Base-by-base conservation (phyloP, 116 monocot genomes). In the Dioscorea cayenensis region DNA sequence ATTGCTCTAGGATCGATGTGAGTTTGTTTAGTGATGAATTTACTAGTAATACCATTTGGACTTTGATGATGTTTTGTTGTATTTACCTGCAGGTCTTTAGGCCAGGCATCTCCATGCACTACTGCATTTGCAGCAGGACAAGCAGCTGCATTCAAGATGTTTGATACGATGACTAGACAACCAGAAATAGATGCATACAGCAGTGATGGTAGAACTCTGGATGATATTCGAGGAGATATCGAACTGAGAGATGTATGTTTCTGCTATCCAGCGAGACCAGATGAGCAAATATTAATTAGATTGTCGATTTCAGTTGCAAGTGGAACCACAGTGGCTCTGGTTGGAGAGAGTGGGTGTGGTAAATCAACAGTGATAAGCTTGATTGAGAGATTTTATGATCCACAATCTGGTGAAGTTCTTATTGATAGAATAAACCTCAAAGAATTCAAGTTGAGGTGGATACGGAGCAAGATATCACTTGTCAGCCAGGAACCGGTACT, bases 291-390 rank as follows among this genome's bases (percentile, higher is more conserved):
- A 35, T 86, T 92, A 36, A 38, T 38, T 27, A 82, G 84, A 2
- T 86, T 92, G 38, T 92, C 86, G 35, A 55, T 89, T 4, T 64
- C 28, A 22, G 72, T 92, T 5, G 51, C 71, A 1, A 74, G 66
- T 65, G 86, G 92, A 2, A 82, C 74, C 29, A 80, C 92, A 29
- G 60, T 77, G 4, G 89, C 92, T 19, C 48, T 92, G 49, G 89
- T 92, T 27, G 92, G 92, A 65, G 80, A 89, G 80, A 88, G 92
- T 72, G 92, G 92, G 13, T 89, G 89, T 50, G 92, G 89, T 35
- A 92, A 89, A 62, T 92, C 92, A 9, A 92, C 89, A 2, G 79
- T 82, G 0, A 74, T 92, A 11, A 84, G 86, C 55, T 55, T 92
- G 13, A 79, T 92, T 6, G 84, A 92, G 71, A 81, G 92, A 48